Evolutionary conservation across 1,284 basidiomycete genomes (phyloP), one percentile per base, ranked within the genome.

Genomic region (Trichosporon ovoides): DNA sequence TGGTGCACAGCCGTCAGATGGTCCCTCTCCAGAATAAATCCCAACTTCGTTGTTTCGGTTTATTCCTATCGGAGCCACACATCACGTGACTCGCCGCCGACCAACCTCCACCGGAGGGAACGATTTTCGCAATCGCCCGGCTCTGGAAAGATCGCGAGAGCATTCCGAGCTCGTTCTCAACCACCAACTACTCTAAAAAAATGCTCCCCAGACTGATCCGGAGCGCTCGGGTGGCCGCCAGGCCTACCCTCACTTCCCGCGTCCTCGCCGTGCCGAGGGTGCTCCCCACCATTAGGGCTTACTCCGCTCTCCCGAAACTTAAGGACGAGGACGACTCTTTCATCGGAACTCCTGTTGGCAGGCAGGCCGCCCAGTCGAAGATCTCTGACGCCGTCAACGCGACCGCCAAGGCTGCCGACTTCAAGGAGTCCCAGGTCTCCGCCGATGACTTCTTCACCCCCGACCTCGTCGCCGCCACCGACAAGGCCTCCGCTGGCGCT

Each of bases 271-370:
- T 16, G 3, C 43, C 52, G 6, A 9, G 52, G 52, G 53, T 49
- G 24, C 31, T 40, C 14, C 31, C 55, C 7, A 38, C 53, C 1
- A 14, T 38, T 28, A 24, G 61, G 14, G 52, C 57, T 9, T 62
- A 62, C 58, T 59, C 61, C 4, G 61, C 61, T 2, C 53, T 53
- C 3, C 33, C 61, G 49, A 62, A 62, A 55, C 53, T 59, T 48
- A 59, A 62, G 58, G 58, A 57, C 33, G 51, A 31, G 12, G 58
- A 62, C 36, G 61, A 59, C 13, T 55, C 57, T 18, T 55, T 57
- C 37, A 22, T 31, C 22, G 38, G 40, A 19, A 40, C 28, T 10
- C 35, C 56, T 12, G 55, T 19, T 22, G 12, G 33, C 46, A 13
- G 22, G 22, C 18, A 22, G 16, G 37, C 53, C 18, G 24, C 37